These are phyloP conservation scores for Xylaria scruposa DNA, from an alignment of 495 filamentous ascomycete genomes.

Conservation along the genomic window DNA sequence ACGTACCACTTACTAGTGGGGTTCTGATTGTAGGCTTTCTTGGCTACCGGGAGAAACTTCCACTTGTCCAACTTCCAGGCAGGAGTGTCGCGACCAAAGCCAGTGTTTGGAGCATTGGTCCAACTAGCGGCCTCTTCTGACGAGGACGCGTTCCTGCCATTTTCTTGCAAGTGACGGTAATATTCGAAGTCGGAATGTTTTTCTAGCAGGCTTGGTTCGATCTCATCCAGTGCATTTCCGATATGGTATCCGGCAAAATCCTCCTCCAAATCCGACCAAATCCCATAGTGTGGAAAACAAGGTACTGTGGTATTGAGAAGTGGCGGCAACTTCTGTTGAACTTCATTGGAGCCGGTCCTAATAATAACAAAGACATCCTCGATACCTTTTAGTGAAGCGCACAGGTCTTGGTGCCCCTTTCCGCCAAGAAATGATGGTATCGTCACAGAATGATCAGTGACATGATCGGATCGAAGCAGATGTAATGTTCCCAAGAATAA, in stretches of 20 bases:
- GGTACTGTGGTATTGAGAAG: constrained; percentile 21
- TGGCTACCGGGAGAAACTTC: constrained; percentile 23
- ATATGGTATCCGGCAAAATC: constrained; percentile 20
- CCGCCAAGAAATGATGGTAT: neutral
- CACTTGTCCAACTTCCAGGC: constrained; percentile 27
- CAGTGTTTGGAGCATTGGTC: constrained; percentile 18
- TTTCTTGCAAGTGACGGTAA: constrained; percentile 14
- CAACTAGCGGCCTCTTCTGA: constrained; percentile 5
- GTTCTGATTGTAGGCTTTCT: constrained; percentile 18
- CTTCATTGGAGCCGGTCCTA: constrained; percentile 24
- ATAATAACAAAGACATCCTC: constrained; percentile 24
- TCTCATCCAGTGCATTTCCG: constrained; percentile 18
- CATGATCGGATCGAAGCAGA: neutral
- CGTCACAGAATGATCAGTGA: neutral
- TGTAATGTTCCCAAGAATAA: neutral
- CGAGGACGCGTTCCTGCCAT: neutral
- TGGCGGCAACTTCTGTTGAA: constrained; percentile 18
- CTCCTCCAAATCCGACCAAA: constrained; percentile 24
- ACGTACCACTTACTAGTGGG: constrained; percentile 20
- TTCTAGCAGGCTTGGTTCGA: constrained; percentile 14
- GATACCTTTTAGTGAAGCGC: constrained; percentile 13
- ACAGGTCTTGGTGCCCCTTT: neutral
- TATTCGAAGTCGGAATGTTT: constrained; percentile 20
- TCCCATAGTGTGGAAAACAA: constrained; percentile 19
- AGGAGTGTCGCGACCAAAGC: constrained; percentile 17